Evolutionary conservation across 2,329 filamentous ascomycete species (phyloP).

Genomic region (Uncinocarpus reesii): DNA sequence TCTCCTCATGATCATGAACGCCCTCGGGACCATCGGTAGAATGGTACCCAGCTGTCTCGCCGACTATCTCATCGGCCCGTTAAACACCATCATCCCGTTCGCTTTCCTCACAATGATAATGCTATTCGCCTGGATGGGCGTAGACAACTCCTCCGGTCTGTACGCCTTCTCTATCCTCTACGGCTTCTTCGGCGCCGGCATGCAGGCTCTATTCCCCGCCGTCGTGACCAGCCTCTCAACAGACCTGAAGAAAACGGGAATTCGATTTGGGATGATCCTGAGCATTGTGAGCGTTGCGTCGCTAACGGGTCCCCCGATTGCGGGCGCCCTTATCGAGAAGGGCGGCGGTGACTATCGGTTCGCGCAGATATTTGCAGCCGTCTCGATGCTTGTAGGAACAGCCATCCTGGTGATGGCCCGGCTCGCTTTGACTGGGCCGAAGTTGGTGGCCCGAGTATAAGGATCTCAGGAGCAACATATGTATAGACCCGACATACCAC

Average conservation of each 20-base stretch:
- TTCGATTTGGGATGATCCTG: constrained; percentile 50
- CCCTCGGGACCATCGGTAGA: constrained; percentile 49
- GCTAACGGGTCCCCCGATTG: constrained; percentile 47
- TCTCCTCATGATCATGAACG: constrained; percentile 56
- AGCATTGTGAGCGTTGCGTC: constrained; percentile 45
- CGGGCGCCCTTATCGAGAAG: constrained; percentile 42
- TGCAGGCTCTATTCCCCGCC: constrained; percentile 58
- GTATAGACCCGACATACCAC: neutral
- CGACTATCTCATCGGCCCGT: constrained; percentile 46
- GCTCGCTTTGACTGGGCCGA: constrained; percentile 30
- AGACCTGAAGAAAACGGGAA: constrained; percentile 44
- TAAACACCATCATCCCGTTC: constrained; percentile 52
- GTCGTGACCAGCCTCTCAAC: constrained; percentile 47
- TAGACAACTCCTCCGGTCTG: constrained; percentile 41
- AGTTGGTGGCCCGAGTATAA: constrained; percentile 28
- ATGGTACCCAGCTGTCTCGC: constrained; percentile 50
- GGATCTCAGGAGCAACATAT: neutral
- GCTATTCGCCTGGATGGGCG: constrained; percentile 49
- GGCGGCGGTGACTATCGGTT: constrained; percentile 40
- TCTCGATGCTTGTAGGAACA: constrained; percentile 36
- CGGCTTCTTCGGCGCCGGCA: constrained; percentile 52
- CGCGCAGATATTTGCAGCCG: constrained; percentile 44
- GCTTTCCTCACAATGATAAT: constrained; percentile 35
- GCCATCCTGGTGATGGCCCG: constrained; percentile 36
- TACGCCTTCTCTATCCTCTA: constrained; percentile 56